Percentiles rank a stretch among this genome's conserved stretches.
These are phyloP conservation scores for Obelidium mucronatum DNA, from an alignment of 192 early-diverging fungal genomes.

Conservation along the genomic window DNA sequence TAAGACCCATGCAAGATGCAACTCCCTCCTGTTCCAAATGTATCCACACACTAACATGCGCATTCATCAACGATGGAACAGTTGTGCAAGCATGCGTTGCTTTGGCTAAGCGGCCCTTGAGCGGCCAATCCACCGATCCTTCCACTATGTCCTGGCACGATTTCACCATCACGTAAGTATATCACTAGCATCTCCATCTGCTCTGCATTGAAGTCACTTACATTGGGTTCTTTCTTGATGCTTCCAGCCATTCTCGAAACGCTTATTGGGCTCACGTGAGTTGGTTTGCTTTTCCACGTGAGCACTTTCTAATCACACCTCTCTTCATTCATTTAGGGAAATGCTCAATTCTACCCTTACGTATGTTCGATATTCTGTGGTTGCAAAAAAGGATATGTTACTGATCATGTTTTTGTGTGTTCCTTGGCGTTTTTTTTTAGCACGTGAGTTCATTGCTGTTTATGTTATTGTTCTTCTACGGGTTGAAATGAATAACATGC, in stretches of 20 bases:
- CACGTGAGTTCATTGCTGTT: too few species aligned
- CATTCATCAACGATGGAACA: not conserved
- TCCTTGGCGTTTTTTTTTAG: too few species aligned
- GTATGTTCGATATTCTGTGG: too few species aligned
- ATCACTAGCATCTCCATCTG: too few species aligned
- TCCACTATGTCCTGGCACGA: constrained; percentile 13
- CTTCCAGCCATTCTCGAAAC: constrained; percentile 11
- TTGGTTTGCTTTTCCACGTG: too few species aligned
- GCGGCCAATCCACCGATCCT: not conserved
- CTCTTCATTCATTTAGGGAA: not conserved
- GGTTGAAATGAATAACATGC: too few species aligned
- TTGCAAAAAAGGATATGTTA: too few species aligned
- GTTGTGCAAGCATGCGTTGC: not conserved
- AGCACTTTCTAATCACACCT: too few species aligned
- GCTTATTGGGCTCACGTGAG: constrained; percentile 16
- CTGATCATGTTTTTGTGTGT: too few species aligned
- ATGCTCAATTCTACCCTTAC: constrained; percentile 13
- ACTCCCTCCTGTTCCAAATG: too few species aligned
- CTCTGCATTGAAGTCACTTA: not conserved
- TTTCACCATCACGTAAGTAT: constrained; percentile 15
- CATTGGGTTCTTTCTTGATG: not conserved
- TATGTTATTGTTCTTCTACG: too few species aligned
- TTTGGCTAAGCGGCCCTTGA: not conserved
- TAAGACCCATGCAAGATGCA: too few species aligned
- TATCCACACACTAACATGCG: not conserved